A percentile compares a stretch with the other conserved stretches of the same genome.
Conservation (phyloP, 2,329 filamentous ascomycete species). For the Chalaropsis ovoidea region DNA sequence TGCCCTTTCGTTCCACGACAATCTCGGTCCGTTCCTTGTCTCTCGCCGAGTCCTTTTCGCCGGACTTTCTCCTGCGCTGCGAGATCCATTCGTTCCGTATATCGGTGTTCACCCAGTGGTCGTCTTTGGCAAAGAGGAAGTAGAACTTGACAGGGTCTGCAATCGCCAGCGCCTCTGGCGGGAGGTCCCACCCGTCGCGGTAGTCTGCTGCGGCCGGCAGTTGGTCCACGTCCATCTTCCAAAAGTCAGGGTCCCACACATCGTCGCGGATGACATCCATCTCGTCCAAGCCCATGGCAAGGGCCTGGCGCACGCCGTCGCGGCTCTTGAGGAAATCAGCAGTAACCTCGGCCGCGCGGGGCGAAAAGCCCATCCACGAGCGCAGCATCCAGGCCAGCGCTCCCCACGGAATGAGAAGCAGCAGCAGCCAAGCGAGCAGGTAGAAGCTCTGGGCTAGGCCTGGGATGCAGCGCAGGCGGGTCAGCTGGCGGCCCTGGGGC, state of each 20-base stretch:
- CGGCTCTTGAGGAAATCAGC: slow-evolving; percentile 45
- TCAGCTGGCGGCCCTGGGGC: slow-evolving; percentile 46
- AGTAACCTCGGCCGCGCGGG: slow-evolving; percentile 42
- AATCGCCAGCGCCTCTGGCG: slow-evolving; percentile 27
- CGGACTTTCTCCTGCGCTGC: slow-evolving; percentile 16
- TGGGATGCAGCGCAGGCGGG: slow-evolving; percentile 31
- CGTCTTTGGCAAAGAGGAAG: slow-evolving; percentile 49
- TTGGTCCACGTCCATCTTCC: slow-evolving; percentile 34
- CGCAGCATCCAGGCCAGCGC: slow-evolving; percentile 38
- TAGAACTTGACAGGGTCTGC: slow-evolving; percentile 39
- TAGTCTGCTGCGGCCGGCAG: slow-evolving; percentile 8
- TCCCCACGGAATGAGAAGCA: slow-evolving; percentile 36
- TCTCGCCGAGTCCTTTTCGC: slow-evolving; percentile 21
- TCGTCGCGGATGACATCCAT: slow-evolving; percentile 50
- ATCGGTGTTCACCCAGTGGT: slow-evolving; percentile 52
- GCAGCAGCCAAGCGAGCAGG: slow-evolving; percentile 35
- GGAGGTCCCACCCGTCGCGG: neutral
- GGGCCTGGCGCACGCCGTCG: slow-evolving; percentile 50
- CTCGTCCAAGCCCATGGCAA: slow-evolving; percentile 51
- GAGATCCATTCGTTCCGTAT: slow-evolving; percentile 48
- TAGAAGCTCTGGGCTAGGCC: slow-evolving; percentile 37
- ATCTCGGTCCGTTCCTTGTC: slow-evolving; percentile 38
- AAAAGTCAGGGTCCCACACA: slow-evolving; percentile 49
- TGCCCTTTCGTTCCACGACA: slow-evolving; percentile 43
- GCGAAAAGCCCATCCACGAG: slow-evolving; percentile 40